Base-by-base conservation (phyloP, 169 alveolate genomes). In the Cystoisospora suis region DNA sequence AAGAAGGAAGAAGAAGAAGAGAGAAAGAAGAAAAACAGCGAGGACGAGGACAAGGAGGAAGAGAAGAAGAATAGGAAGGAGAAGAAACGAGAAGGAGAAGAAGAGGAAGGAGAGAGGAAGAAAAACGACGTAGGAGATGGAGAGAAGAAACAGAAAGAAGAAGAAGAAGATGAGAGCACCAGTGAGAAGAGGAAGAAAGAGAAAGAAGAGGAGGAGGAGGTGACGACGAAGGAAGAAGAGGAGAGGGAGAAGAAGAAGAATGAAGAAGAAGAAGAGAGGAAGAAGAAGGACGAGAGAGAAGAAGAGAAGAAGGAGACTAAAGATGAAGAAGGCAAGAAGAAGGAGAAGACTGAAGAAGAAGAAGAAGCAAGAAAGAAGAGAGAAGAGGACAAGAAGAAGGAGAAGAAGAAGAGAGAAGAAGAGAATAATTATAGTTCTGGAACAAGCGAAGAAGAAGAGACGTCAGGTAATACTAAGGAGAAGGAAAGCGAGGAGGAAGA, bases 261-360 rank as follows among this genome's bases (percentile, higher is more conserved):
- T 29, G 29, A 58, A 9, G 80, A 69, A 5, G 44, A 34, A 46
- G 45, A 69, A 29, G 44, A 27, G 47, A 69, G 15, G 38, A 20
- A 69, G 15, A 46, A 69, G 32, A 17, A 69, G 80, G 45, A 69
- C 5, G 44, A 17, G 45, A 27, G 38, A 46, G 38, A 69, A 46
- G 9, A 47, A 47, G 32, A 85, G 45, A 27, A 36, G 38, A n/a
- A 65, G 90, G 65, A 72, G 59, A 85, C 58, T 65, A 20, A 83
- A 56, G 5, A 85, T 46, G 29, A 85, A 65, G 17, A 85, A 49
- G 20, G 46, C 80, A 46, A 53, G 42, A 38, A 32, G 61, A 46
- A 61, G 45, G 44, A 34, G 77, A 53, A 40, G 59, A 75, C 42
- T 40, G 27, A 44, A 81, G 89, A 9, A 40, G 27, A 81, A 17